Evolutionary conservation across 495 filamentous ascomycete species (phyloP), one percentile per base, ranked within the genome.

Genomic region (Aspergillus homomorphus): DNA sequence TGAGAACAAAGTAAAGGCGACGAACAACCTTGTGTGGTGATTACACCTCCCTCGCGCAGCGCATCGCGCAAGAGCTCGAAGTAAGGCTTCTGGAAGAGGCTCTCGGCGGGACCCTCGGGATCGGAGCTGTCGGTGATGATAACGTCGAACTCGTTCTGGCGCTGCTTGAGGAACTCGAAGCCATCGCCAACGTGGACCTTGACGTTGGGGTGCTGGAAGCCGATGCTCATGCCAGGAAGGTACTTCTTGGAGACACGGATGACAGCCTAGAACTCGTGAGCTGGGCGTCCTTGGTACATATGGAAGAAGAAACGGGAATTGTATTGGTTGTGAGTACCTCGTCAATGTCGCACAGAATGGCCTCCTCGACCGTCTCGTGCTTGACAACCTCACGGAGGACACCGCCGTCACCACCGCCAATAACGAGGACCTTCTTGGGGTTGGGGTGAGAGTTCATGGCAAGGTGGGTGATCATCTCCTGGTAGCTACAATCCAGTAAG

Each of bases 11-110:
- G 73, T 80, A 82, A 87, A 82, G 84, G 86, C 83, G 83, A 92
- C 89, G 82, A 88, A 96, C 90, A 96, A 98, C 94, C 94, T 96
- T 99, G 94, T 64, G 95, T 99, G 76, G 94, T 96, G 79, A 99
- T 96, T 64, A 99, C 92, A 79, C 94, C 94, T 75, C 93, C 95
- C 60, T 95, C 91, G 65, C 87, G 88, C 62, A 99, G 85, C 61
- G 94, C 94, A 59, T 84, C 87, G 76, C 87, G 79, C 21, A 98
- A 81, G 42, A 98, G 86, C 80, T 98, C 83, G 71, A 98, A 99
- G 84, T 98, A 99, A 50, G 92, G 88, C 82, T 97, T 96, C 85
- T 98, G 85, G 87, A 99, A 99, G 54, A 99, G 83, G 57, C 80
- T 83, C 84, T 96, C 93, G 58, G 94, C 94, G 23, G 94, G 94